Evolutionary conservation across 208 protist species (phyloP), one percentile per base, ranked within the genome.

Genomic region (Leishmania turanica): DNA sequence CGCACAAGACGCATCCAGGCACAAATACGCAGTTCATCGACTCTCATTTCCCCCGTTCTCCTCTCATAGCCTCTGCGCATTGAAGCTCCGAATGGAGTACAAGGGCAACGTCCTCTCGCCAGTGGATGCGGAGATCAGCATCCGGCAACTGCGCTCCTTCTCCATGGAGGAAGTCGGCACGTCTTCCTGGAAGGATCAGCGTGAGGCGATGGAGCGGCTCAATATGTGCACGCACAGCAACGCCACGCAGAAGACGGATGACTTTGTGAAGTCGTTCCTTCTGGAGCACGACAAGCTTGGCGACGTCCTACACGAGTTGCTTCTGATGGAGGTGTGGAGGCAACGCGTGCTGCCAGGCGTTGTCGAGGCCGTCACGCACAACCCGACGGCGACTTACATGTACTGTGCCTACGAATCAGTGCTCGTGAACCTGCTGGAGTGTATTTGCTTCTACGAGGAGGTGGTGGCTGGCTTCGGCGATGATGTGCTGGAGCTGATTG

Each of bases 181-280:
- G 3, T 77, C 86, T 27, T 87, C 86, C 62, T 98, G 96, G 96
- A 97, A 97, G 75, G 70, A 82, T 27, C 94, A 98, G 75, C 92
- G 94, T 3, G 88, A 91, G 78, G 81, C 83, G 15, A 72, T 97
- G 27, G 94, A 98, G 81, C 84, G 88, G 15, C 90, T 98, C 34
- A 98, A 98, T 88, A 96, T 96, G 90, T 96, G 93, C 76, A 91
- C 91, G 49, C 96, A 98, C 88, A 96, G 94, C 84, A 96, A 97
- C 84, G 93, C 94, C 5, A 89, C 92, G 11, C 87, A 89, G 27
- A 95, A 96, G 66, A 89, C 88, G 76, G 93, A 97, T 62, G 96
- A 98, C 84, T 93, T 87, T 54, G 96, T 98, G 9, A 94, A 94
- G 83, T 56, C 92, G 11, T 97, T 93, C 68, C 79, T 98, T 21